Evolutionary conservation across 2,329 filamentous ascomycete species (phyloP).

Genomic region (Epichloe hybrida): DNA sequence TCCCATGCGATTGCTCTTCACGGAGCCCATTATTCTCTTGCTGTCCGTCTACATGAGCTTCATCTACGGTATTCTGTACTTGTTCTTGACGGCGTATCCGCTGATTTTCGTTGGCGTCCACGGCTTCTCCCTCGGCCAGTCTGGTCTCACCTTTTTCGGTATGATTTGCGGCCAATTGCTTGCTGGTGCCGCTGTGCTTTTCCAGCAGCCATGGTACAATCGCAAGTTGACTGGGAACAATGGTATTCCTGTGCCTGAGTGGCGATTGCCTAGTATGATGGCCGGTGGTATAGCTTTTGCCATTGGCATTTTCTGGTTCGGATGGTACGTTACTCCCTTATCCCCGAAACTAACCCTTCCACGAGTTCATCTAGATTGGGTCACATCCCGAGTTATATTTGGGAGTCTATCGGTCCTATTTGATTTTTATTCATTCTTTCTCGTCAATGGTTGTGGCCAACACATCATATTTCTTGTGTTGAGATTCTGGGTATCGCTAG

Average conservation of each 20-base stretch:
- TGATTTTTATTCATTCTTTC: too few species aligned
- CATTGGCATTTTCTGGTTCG: constrained; percentile 62
- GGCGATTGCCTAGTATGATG: constrained; percentile 51
- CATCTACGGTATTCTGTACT: constrained; percentile 67
- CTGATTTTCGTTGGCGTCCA: constrained; percentile 67
- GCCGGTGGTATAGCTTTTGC: constrained; percentile 46
- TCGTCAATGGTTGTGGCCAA: too few species aligned
- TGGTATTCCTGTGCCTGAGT: constrained; percentile 50
- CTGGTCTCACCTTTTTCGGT: constrained; percentile 73
- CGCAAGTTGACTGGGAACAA: constrained; percentile 56
- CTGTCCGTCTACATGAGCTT: constrained; percentile 62
- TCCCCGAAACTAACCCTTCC: not conserved
- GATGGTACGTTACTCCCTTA: constrained; percentile 35
- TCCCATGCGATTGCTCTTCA: constrained; percentile 50
- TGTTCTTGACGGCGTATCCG: constrained; percentile 75
- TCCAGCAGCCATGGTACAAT: constrained; percentile 53
- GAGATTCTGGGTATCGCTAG: too few species aligned
- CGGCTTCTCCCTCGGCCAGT: constrained; percentile 53
- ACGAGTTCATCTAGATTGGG: too few species aligned
- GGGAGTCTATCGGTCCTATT: too few species aligned
- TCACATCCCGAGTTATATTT: too few species aligned
- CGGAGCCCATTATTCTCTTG: constrained; percentile 55
- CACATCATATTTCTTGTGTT: too few species aligned
- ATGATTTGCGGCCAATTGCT: constrained; percentile 64
- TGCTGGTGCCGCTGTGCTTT: constrained; percentile 49